phyloP scores from a whole-genome alignment of 257 asterid genomes.

The Pogostemon cablin region DNA sequence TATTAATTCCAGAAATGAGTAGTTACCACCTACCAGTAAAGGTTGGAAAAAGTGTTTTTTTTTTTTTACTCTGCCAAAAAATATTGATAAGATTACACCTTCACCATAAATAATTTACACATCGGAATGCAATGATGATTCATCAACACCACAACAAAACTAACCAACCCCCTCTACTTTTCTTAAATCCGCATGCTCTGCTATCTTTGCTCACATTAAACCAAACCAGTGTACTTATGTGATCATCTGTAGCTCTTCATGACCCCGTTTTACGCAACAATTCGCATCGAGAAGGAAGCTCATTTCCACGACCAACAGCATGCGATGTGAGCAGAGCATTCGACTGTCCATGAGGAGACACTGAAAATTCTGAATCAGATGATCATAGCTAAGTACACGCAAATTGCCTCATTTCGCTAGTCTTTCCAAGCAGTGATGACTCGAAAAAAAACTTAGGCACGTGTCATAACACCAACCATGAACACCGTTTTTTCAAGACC shows the following conservation, averaged over 20 bases:
- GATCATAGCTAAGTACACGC: not conserved
- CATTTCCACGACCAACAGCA: conserved; percentile 16
- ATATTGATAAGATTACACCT: conserved; percentile 6
- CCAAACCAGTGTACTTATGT: not conserved
- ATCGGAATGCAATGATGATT: conserved; percentile 10
- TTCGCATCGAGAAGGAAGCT: not conserved
- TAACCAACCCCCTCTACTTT: not conserved
- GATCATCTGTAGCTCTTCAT: not conserved
- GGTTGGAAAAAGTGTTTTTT: not conserved
- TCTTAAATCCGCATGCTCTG: not conserved
- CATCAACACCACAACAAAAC: not conserved
- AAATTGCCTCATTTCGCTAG: not conserved
- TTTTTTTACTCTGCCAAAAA: conserved; percentile 4
- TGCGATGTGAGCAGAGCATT: not conserved
- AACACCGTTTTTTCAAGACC: not conserved
- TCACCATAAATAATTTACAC: conserved; percentile 30
- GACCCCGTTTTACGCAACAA: conserved; percentile 1
- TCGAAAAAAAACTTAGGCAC: too few species aligned
- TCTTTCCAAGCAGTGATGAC: not conserved
- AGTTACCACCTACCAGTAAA: too few species aligned
- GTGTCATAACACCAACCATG: not conserved
- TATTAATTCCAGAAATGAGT: too few species aligned
- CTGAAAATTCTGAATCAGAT: conserved; percentile 4
- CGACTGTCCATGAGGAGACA: not conserved
- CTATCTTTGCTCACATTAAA: not conserved